These are phyloP conservation scores for Phytophthora podocarpi DNA, from an alignment of 352 stramenopile species.

Conservation along the genomic window DNA sequence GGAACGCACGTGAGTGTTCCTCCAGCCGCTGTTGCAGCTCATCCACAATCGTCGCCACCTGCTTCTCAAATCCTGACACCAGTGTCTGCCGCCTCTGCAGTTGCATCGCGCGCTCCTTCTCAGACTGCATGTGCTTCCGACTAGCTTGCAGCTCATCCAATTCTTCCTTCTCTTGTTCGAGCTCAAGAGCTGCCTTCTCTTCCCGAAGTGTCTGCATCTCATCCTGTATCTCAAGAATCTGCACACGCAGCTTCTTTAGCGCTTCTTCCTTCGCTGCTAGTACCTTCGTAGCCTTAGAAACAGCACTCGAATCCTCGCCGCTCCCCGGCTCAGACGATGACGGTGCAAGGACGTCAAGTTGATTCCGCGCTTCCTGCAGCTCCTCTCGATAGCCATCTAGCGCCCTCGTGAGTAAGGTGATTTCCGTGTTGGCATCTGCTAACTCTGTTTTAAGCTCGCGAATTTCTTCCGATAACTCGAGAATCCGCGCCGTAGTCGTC, in stretches of 20 bases:
- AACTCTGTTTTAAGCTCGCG: slow-evolving; percentile 24
- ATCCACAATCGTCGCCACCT: slow-evolving; percentile 41
- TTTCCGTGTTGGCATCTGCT: slow-evolving; percentile 32
- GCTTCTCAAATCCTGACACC: slow-evolving; percentile 46
- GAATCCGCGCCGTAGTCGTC: not conserved
- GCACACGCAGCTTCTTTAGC: slow-evolving; percentile 34
- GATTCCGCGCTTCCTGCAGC: slow-evolving; percentile 18
- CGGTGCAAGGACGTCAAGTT: slow-evolving; percentile 16
- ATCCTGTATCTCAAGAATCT: slow-evolving; percentile 35
- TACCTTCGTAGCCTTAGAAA: slow-evolving; percentile 9
- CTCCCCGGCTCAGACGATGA: slow-evolving; percentile 26
- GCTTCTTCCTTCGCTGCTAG: slow-evolving; percentile 32
- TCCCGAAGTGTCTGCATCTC: slow-evolving; percentile 32
- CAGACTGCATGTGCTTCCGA: slow-evolving; percentile 40
- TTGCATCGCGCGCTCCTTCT: slow-evolving; percentile 43
- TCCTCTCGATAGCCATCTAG: slow-evolving; percentile 28
- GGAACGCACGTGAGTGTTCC: slow-evolving; percentile 62
- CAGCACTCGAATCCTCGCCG: slow-evolving; percentile 14
- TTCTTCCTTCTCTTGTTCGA: slow-evolving; percentile 37
- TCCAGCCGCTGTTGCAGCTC: slow-evolving; percentile 62
- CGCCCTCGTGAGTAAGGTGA: slow-evolving; percentile 27
- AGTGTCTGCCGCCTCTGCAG: slow-evolving; percentile 47
- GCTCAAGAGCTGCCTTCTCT: slow-evolving; percentile 36
- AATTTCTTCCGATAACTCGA: slow-evolving; percentile 30
- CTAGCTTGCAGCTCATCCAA: slow-evolving; percentile 36